These are phyloP conservation scores for Hyaloperonospora arabidopsidis DNA, from an alignment of 352 stramenopile genomes.

Conservation along the genomic window DNA sequence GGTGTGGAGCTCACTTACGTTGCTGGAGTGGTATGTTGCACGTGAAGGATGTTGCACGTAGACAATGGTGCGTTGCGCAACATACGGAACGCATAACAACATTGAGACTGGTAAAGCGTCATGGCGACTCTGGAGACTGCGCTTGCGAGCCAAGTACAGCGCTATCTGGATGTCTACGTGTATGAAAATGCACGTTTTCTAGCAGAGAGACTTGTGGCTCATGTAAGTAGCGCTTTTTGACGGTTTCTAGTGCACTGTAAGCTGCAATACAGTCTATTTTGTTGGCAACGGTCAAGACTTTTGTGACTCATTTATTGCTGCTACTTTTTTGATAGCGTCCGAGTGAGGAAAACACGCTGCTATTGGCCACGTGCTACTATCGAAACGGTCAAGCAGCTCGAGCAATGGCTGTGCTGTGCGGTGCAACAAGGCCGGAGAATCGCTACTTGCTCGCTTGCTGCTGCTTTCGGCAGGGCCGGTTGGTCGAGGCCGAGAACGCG, in stretches of 20 bases:
- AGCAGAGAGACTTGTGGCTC: conserved; percentile 69
- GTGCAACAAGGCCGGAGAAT: conserved; percentile 38
- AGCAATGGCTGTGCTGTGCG: conserved; percentile 50
- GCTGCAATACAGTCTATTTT: conserved; percentile 1
- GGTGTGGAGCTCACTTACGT: conserved; percentile 3
- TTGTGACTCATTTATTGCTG: conserved; percentile 18
- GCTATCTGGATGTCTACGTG: conserved; percentile 46
- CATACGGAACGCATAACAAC: background rate
- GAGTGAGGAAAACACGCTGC: conserved; percentile 44
- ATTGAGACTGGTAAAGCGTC: conserved; percentile 3
- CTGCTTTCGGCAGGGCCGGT: conserved; percentile 60
- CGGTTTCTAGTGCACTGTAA: conserved; percentile 14
- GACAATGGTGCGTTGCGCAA: background rate
- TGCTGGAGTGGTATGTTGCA: conserved; percentile 4
- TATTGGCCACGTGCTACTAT: conserved; percentile 64
- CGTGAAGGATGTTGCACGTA: conserved; percentile 2
- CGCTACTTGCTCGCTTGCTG: conserved; percentile 61
- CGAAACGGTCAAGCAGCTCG: conserved; percentile 42
- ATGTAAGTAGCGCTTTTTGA: conserved; percentile 33
- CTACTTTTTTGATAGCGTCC: conserved; percentile 31
- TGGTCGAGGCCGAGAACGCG: conserved; percentile 87
- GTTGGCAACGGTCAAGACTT: background rate
- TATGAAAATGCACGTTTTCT: conserved; percentile 72
- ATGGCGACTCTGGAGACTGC: conserved; percentile 35
- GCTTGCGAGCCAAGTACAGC: conserved; percentile 42